These are phyloP conservation scores for Pestalotiopsis sp. DNA, from an alignment of 2,329 filamentous ascomycete species.

Conservation along the genomic window DNA sequence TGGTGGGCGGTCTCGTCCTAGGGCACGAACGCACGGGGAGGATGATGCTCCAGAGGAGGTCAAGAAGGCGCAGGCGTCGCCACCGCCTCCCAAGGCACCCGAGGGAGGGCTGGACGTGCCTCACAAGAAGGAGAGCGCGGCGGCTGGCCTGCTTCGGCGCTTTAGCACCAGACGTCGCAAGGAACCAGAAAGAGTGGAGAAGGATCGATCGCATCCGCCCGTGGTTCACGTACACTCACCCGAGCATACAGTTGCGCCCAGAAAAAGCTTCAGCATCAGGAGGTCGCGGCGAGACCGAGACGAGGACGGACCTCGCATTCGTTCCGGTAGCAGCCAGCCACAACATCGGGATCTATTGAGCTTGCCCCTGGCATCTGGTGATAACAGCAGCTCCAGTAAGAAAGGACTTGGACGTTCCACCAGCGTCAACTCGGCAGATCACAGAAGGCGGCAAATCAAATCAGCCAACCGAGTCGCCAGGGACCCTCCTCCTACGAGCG, in stretches of 20 bases:
- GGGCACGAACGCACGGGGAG: conserved; percentile 91
- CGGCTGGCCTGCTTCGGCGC: conserved; percentile 79
- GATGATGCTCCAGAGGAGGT: conserved; percentile 80
- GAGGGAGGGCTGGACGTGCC: conserved; percentile 62
- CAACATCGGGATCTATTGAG: conserved; percentile 80
- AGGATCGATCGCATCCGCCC: conserved; percentile 70
- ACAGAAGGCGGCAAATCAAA: conserved; percentile 62
- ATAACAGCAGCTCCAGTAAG: conserved; percentile 51
- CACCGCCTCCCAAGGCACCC: conserved; percentile 36
- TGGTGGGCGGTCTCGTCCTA: conserved; percentile 78
- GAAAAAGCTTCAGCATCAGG: conserved; percentile 88
- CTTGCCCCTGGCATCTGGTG: conserved; percentile 67
- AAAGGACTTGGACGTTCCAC: conserved; percentile 82
- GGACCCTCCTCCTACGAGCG: conserved; percentile 74
- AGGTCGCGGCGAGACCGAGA: conserved; percentile 57
- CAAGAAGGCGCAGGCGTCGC: conserved; percentile 63
- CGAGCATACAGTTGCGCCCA: conserved; percentile 64
- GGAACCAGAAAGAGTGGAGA: conserved; percentile 65
- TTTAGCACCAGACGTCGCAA: conserved; percentile 85
- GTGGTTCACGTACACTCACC: conserved; percentile 79
- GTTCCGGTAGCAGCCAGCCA: conserved; percentile 64
- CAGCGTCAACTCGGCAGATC: conserved; percentile 87
- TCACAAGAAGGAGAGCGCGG: conserved; percentile 82
- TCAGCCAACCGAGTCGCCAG: conserved; percentile 49
- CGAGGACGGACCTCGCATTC: conserved; percentile 49